Percentiles rank a stretch among this genome's conserved stretches.
Evolutionary conservation across 2,329 filamentous ascomycete species (phyloP).

Genomic region (Xylaria sp.): DNA sequence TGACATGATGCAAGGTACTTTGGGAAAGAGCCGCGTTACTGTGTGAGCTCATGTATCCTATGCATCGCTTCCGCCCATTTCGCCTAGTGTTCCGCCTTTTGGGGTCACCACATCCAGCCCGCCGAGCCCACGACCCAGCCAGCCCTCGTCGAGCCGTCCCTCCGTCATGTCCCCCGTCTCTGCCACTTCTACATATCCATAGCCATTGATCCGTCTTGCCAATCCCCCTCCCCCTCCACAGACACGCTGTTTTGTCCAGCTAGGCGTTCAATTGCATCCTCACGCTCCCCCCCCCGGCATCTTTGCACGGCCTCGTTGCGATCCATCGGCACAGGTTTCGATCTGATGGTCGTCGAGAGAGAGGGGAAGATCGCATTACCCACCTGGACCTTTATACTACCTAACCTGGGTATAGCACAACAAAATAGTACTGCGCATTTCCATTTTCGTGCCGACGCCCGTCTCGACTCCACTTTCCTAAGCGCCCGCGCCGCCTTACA

Average conservation of each 20-base stretch:
- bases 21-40: conserved; percentile 23
- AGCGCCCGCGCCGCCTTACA: conserved; percentile 32
- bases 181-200: conserved; percentile 11
- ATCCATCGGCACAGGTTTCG: conserved; percentile 25
- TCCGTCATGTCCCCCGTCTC: background rate
- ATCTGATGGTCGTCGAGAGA: conserved; percentile 23
- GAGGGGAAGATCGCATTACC: conserved; percentile 10
- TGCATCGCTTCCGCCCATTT: conserved; percentile 23
- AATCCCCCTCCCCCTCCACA: conserved; percentile 1
- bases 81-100: conserved; percentile 27
- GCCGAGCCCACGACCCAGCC: too few relatives aligned
- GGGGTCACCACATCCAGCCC: conserved; percentile 19
- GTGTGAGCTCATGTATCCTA: conserved; percentile 24
- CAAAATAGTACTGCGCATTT: conserved; percentile 33
- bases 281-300: conserved; percentile 13
- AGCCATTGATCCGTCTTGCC: background rate
- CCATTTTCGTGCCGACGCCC: conserved; percentile 33
- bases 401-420: too few relatives aligned
- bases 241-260: conserved; percentile 9
- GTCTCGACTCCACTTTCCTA: conserved; percentile 34
- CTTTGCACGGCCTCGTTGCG: conserved; percentile 34
- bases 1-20: conserved; percentile 10
- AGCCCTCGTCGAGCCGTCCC: too few relatives aligned
- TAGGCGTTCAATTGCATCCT: conserved; percentile 10
- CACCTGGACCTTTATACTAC: background rate